Evolutionary conservation across 805 yeast species (phyloP), one percentile per base, ranked within the genome.

Genomic region (Candida dajiaensis): DNA sequence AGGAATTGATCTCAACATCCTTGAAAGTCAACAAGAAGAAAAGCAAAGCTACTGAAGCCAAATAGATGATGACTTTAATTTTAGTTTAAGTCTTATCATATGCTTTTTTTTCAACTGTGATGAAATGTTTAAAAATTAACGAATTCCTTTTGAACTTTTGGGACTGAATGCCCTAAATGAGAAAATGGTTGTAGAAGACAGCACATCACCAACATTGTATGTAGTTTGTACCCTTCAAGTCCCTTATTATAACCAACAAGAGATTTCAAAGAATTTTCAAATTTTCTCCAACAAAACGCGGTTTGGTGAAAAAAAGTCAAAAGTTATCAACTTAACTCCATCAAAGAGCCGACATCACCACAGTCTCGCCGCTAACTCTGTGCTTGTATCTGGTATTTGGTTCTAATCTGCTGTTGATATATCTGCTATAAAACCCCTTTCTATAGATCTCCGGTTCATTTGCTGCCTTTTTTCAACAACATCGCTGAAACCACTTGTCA

Each of bases 21-120:
- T 69, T 81, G 58, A 78, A 77, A 69, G 62, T 68, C 49, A 65
- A 66, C 60, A 76, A 77, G 69, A 73, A 70, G 55, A 66, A 65
- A 62, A 61, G 62, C 48, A 54, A 59, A 45, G 58, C 18, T 9
- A 15, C 22, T n/a, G 41, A 23, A 38, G 29, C 41, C n/a, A 38
- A 38, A 15, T 38, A 38, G 20, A n/a, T 38, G 20, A n/a, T 38
- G 11, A 33, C 36, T 33, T 28, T 33, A 33, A 20, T 16, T 2
- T 2, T 20, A 19, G 18, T 33, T 16, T 33, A 28, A n/a, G 12
- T 28, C 6, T 11, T 13, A 28, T 28, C 12, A 8, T 28, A 13
- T 13, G 20, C n/a, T 33, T 33, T 33, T 18, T 33, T 16, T 11
- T 33, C n/a, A n/a, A n/a, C 12, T 33, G 19, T 33, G 36, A 33